phyloP scores from a whole-genome alignment of 805 yeast species.

The Candida maesae region DNA sequence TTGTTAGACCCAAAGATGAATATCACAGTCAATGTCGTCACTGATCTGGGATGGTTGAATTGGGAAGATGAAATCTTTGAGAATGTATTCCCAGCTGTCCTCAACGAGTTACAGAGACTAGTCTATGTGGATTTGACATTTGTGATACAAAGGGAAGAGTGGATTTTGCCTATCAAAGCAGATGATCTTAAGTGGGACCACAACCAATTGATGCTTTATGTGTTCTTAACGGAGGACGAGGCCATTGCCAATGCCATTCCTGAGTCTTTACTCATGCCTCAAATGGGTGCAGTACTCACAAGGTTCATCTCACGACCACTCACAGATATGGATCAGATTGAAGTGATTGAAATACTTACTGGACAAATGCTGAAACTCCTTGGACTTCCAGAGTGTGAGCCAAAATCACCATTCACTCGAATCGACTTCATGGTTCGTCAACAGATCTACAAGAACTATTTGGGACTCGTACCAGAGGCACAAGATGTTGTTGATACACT shows the following conservation, averaged over 20 bases:
- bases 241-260: background rate
- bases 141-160: background rate
- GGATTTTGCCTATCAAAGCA: background rate
- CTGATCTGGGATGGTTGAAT: slow-evolving; percentile 5
- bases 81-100: slow-evolving; percentile 8
- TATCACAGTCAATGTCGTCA: background rate
- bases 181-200: slow-evolving; percentile 1
- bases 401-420: slow-evolving; percentile 15
- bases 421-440: slow-evolving; percentile 16
- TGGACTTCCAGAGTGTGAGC: slow-evolving; percentile 10
- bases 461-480: background rate
- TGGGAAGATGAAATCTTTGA: slow-evolving; percentile 14
- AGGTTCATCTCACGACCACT: slow-evolving; percentile 4
- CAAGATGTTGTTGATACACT: slow-evolving; percentile 1
- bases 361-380: slow-evolving; percentile 10
- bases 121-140: slow-evolving; percentile 2
- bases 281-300: slow-evolving; percentile 1
- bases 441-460: slow-evolving; percentile 12
- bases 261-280: background rate
- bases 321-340: slow-evolving; percentile 13
- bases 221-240: background rate
- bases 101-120: slow-evolving; percentile 9
- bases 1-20: slow-evolving; percentile 3
- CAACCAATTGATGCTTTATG: slow-evolving; percentile 4
- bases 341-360: slow-evolving; percentile 10